Base-by-base conservation (phyloP, 2,329 filamentous ascomycete species). In the Aspergillus jensenii region DNA sequence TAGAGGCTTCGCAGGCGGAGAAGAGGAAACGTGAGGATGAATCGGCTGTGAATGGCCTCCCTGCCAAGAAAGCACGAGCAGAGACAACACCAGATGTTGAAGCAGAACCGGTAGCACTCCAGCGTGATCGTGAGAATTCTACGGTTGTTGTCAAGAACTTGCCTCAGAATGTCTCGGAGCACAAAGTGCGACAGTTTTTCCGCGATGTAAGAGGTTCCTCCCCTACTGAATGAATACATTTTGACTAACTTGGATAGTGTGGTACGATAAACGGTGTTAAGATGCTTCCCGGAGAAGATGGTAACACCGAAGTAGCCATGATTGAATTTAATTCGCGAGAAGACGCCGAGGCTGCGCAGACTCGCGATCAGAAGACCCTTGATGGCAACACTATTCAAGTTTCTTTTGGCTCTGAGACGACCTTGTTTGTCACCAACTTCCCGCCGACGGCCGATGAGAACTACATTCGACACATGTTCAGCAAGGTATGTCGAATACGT, bases 391-490 rank as follows among this genome's bases (percentile, higher is more conserved):
- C 87, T 62, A 88, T 99, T 49, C 81, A 82, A 37, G 91, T 99
- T 21, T 82, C 84, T 55, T 81, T 90, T 45, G 93, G 90, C 33
- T 86, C 88, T 39, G 87, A 88, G 52, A 85, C 92, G 56, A 98
- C 92, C 1, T 78, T 99, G 5, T 99, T 90, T 70, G 86, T 98
- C 35, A 88, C 93, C 44, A 99, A 99, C 71, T 99, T 93, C 69
- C 91, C 93, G 3, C 78, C 81, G 0, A 73, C 70, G 5, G 78
- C 81, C 6, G 69, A 78, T 48, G 78, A 84, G 47, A 71, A 78
- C 19, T 78, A 81, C 59, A 79, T 85, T 14, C 79, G 83, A n/a
- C 75, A 80, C 17, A 76, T 87, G 47, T 86, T 85, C 67, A 73
- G 83, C 59, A 80, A 85, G 62, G 78, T 78, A 68, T 65, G 74